Conservation (phyloP, 352 stramenopile genomes). For the Saprolegnia diclina region DNA sequence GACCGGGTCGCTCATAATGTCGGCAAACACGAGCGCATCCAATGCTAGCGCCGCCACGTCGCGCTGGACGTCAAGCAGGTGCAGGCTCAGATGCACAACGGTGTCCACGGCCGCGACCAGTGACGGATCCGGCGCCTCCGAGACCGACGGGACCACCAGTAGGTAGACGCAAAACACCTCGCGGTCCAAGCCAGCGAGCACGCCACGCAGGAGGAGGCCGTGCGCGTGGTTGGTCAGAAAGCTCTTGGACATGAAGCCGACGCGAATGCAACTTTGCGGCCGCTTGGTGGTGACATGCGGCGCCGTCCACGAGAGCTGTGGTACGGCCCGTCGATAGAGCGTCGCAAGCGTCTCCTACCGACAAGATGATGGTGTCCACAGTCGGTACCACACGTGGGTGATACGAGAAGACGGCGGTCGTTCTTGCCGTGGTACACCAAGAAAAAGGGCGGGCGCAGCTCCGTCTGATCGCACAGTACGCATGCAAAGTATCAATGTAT, state of each 20-base stretch:
- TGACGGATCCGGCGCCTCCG: conserved; percentile 31
- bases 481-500: neutral
- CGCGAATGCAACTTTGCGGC: conserved; percentile 15
- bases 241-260: conserved; percentile 58
- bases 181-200: conserved; percentile 34
- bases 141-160: conserved; percentile 20
- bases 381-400: conserved; percentile 4
- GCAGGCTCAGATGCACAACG: conserved; percentile 29
- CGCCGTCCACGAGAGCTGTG: neutral
- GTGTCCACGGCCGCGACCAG: conserved; percentile 33
- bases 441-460: conserved; percentile 38
- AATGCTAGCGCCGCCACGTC: conserved; percentile 29
- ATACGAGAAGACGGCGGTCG: conserved; percentile 32
- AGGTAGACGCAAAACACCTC: conserved; percentile 15
- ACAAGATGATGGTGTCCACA: neutral
- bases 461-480: conserved; percentile 3
- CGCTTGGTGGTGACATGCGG: conserved; percentile 16
- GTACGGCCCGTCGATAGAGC: neutral
- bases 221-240: conserved; percentile 46
- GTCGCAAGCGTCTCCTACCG: conserved; percentile 28
- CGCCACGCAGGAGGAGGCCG: conserved; percentile 48
- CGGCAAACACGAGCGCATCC: conserved; percentile 50
- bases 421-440: conserved; percentile 42
- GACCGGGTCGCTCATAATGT: conserved; percentile 46
- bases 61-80: conserved; percentile 19